These are phyloP conservation scores for Cyberlindnera saturnus DNA, from an alignment of 805 yeast species.

Conservation along the genomic window DNA sequence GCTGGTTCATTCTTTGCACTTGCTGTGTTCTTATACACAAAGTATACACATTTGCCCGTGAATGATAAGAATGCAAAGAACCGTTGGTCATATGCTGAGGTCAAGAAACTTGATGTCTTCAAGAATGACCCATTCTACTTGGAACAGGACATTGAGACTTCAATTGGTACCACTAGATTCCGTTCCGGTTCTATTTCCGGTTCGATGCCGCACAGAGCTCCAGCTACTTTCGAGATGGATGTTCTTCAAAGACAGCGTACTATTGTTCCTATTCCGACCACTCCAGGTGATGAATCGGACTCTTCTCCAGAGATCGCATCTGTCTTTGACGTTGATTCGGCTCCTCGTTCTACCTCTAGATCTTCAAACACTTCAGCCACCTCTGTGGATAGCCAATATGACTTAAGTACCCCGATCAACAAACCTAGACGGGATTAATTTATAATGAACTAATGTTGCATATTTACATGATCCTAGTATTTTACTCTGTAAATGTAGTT, in stretches of 20 bases:
- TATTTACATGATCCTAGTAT: neutral
- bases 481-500: neutral
- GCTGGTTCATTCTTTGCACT: constrained; percentile 88
- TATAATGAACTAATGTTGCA: neutral
- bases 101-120: constrained; percentile 29
- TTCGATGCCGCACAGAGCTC: neutral
- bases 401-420: constrained; percentile 3
- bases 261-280: constrained; percentile 3
- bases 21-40: constrained; percentile 61
- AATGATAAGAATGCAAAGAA: constrained; percentile 47
- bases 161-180: constrained; percentile 4
- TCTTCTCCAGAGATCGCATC: constrained; percentile 22
- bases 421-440: constrained; percentile 1
- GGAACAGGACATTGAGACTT: constrained; percentile 9
- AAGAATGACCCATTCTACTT: constrained; percentile 30
- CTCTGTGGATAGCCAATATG: constrained; percentile 23
- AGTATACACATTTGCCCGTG: constrained; percentile 62
- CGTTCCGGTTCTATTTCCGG: constrained; percentile 7
- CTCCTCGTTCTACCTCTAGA: constrained; percentile 23
- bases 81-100: constrained; percentile 58
- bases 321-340: constrained; percentile 10
- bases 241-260: constrained; percentile 14
- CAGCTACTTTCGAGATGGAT: constrained; percentile 22
- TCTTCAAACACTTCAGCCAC: constrained; percentile 26
- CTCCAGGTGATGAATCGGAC: constrained; percentile 9